Conservation (phyloP, 768 basidiomycete genomes). For the Gloeophyllum trabeum region DNA sequence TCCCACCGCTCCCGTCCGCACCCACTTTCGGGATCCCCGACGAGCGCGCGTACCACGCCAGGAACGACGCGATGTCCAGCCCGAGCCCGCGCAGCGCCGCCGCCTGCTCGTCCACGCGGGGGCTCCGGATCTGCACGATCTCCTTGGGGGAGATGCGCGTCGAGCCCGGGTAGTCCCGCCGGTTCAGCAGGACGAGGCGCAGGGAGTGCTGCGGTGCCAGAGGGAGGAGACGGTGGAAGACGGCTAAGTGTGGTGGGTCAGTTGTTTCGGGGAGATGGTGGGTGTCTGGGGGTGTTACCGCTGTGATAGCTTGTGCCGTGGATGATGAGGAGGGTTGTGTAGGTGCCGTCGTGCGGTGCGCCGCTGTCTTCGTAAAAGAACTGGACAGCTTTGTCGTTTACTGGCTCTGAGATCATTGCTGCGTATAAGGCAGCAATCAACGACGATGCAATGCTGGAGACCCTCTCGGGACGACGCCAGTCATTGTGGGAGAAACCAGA, state of each 20-base stretch:
- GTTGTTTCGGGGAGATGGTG: too few relatives aligned
- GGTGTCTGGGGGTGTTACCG: too few relatives aligned
- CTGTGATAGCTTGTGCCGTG: constrained; percentile 3
- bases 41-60: background rate
- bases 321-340: constrained; percentile 3
- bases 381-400: background rate
- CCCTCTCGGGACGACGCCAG: too few relatives aligned
- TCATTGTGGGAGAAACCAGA: too few relatives aligned
- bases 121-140: background rate
- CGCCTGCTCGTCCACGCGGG: background rate
- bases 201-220: constrained; percentile 3
- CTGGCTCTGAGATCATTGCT: too few relatives aligned
- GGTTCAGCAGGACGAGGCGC: constrained; percentile 5
- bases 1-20: background rate
- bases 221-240: constrained; percentile 1
- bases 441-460: too few relatives aligned
- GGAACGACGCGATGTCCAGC: background rate
- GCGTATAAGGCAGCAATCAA: too few relatives aligned
- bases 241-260: background rate
- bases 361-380: constrained; percentile 1
- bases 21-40: background rate
- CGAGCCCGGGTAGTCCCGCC: constrained; percentile 8
- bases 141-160: constrained; percentile 4
- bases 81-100: background rate
- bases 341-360: background rate